Conservation (phyloP, 2,329 filamentous ascomycete species). For the Neofusicoccum sp. region DNA sequence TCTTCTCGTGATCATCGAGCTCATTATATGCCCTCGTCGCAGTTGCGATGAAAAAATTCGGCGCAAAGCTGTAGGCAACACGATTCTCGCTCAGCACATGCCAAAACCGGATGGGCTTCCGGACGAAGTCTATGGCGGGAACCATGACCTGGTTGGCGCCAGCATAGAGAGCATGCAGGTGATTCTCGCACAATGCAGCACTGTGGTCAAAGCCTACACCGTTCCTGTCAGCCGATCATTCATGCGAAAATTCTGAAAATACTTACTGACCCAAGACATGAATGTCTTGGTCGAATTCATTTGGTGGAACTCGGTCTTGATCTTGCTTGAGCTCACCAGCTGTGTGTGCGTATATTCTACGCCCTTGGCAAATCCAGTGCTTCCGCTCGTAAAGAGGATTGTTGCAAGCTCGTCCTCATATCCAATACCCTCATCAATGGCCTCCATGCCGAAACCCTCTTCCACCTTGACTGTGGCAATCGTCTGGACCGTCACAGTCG, state of each 20-base stretch:
- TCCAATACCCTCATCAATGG: not conserved
- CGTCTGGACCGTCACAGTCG: not conserved
- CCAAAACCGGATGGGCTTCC: slow-evolving; percentile 44
- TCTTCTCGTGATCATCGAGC: not conserved
- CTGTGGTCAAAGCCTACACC: slow-evolving; percentile 51
- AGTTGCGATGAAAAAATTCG: slow-evolving; percentile 45
- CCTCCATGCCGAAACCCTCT: not conserved
- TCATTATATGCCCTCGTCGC: slow-evolving; percentile 12
- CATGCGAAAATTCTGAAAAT: not conserved
- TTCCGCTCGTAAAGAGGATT: slow-evolving; percentile 37
- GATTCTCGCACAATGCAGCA: slow-evolving; percentile 54
- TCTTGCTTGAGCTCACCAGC: slow-evolving; percentile 33
- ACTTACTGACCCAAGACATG: slow-evolving; percentile 23
- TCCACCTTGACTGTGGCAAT: slow-evolving; percentile 5
- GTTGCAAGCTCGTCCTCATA: slow-evolving; percentile 8
- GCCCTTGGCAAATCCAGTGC: slow-evolving; percentile 55
- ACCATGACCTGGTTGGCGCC: slow-evolving; percentile 52
- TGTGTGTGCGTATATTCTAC: slow-evolving; percentile 50
- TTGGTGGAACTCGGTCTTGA: not conserved
- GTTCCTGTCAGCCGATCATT: not conserved
- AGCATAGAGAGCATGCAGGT: slow-evolving; percentile 51
- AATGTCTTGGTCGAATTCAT: slow-evolving; percentile 16
- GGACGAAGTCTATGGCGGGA: slow-evolving; percentile 44
- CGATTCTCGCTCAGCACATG: slow-evolving; percentile 44
- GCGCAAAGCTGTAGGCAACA: slow-evolving; percentile 50